Evolutionary conservation across 2,329 filamentous ascomycete species (phyloP).

Genomic region (Monosporascus sp.): DNA sequence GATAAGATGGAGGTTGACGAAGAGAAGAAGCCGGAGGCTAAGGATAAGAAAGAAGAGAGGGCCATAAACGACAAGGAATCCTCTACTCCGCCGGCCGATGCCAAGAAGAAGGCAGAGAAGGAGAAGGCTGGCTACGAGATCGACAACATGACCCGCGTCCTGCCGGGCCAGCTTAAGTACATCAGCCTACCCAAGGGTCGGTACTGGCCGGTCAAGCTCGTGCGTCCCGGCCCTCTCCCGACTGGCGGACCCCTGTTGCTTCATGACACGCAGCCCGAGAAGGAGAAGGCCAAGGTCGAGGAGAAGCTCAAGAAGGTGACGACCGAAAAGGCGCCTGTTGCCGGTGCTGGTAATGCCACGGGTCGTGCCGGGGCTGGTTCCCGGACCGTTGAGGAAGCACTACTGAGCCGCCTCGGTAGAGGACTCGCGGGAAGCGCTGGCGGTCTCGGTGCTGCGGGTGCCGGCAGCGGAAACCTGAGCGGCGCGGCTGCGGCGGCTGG

Average conservation of each 20-base stretch:
- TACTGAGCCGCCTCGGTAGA: constrained; percentile 21
- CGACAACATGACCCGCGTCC: constrained; percentile 93
- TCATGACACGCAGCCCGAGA: constrained; percentile 72
- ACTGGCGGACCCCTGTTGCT: constrained; percentile 93
- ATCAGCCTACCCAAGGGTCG: constrained; percentile 87
- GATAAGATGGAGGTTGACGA: constrained; percentile 90
- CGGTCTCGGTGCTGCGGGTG: constrained; percentile 15
- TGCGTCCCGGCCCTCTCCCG: constrained; percentile 50
- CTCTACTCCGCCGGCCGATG: constrained; percentile 44
- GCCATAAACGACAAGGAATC: constrained; percentile 54
- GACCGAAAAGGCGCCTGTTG: constrained; percentile 57
- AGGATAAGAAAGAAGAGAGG: constrained; percentile 56
- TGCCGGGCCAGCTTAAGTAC: constrained; percentile 90
- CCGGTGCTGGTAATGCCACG: constrained; percentile 26
- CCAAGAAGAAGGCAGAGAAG: constrained; percentile 88
- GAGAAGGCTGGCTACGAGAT: constrained; percentile 96
- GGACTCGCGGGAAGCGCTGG: constrained; percentile 3
- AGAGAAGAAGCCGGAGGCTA: constrained; percentile 49
- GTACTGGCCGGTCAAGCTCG: constrained; percentile 78
- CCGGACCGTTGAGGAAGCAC: constrained; percentile 29
- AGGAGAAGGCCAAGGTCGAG: constrained; percentile 77
- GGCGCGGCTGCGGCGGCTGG: constrained; percentile 71
- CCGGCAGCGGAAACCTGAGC: constrained; percentile 21
- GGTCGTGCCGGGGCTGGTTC: constrained; percentile 21
- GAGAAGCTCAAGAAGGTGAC: constrained; percentile 84